Evolutionary conservation across 305 asterid species (phyloP).

Genomic region (Galium porrigens): DNA sequence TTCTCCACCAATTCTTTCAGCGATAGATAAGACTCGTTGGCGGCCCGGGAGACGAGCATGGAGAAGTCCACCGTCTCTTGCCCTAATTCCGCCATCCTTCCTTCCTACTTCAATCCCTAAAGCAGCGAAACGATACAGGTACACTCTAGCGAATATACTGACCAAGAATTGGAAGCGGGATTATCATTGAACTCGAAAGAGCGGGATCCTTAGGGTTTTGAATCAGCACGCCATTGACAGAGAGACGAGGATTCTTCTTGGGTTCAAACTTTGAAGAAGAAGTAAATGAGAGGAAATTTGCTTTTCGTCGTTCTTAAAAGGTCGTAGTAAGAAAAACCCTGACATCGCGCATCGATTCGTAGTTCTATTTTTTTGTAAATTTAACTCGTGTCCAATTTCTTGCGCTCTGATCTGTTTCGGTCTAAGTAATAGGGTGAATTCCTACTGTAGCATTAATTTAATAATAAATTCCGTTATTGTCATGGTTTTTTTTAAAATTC

Average conservation of each 20-base stretch:
- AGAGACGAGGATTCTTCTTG: not conserved
- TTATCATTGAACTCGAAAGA: not conserved
- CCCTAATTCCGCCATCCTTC: constrained; percentile 55
- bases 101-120: constrained; percentile 8
- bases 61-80: constrained; percentile 78
- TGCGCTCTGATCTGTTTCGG: too few species aligned
- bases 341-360: too few species aligned
- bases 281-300: too few species aligned
- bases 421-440: too few species aligned
- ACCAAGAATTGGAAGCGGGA: not conserved
- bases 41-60: constrained; percentile 58
- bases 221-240: not conserved
- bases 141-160: not conserved
- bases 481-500: too few species aligned
- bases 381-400: too few species aligned
- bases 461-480: too few species aligned
- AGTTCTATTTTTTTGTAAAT: too few species aligned
- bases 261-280: not conserved
- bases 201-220: constrained; percentile 2
- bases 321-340: too few species aligned
- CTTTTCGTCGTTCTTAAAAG: too few species aligned
- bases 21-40: constrained; percentile 61
- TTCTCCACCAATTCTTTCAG: constrained; percentile 77
- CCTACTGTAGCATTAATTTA: too few species aligned
- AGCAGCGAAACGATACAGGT: constrained; percentile 3